These are phyloP conservation scores for Sutorius australiensis DNA, from an alignment of 768 basidiomycete species.

Conservation along the genomic window DNA sequence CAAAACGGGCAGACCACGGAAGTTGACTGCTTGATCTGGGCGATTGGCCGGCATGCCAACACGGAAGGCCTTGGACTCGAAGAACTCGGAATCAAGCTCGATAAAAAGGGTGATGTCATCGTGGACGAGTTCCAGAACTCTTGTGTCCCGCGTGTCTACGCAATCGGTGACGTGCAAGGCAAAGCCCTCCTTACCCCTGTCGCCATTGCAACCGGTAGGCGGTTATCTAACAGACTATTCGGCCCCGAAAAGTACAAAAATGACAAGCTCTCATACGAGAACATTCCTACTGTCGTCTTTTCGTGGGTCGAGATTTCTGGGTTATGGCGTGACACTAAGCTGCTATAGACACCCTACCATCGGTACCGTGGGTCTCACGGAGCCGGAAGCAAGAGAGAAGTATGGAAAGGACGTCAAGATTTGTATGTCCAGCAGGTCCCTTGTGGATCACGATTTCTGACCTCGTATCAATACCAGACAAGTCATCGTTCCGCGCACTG, in stretches of 20 bases:
- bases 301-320: conserved; percentile 57
- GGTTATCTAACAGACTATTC: conserved; percentile 86
- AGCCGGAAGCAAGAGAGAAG: conserved; percentile 82
- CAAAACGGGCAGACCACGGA: conserved; percentile 74
- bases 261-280: conserved; percentile 82
- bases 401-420: conserved; percentile 90
- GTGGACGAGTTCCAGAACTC: conserved; percentile 93
- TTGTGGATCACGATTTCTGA: background rate
- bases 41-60: conserved; percentile 83
- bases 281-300: conserved; percentile 96
- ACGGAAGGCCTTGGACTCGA: conserved; percentile 79
- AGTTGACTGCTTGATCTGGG: conserved; percentile 89
- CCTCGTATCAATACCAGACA: conserved; percentile 46
- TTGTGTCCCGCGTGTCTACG: conserved; percentile 61
- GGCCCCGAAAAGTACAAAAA: conserved; percentile 82
- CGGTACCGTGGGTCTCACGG: conserved; percentile 93
- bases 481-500: conserved; percentile 74
- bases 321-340: conserved; percentile 4
- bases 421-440: conserved; percentile 52
- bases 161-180: conserved; percentile 91
- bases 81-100: conserved; percentile 67
- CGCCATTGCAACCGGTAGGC: conserved; percentile 91
- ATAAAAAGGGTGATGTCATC: conserved; percentile 77
- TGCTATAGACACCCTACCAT: conserved; percentile 81
- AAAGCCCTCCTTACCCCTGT: conserved; percentile 94